These are phyloP conservation scores for Nannochloris sp. DNA, from an alignment of 139 green algal genomes.

Conservation along the genomic window DNA sequence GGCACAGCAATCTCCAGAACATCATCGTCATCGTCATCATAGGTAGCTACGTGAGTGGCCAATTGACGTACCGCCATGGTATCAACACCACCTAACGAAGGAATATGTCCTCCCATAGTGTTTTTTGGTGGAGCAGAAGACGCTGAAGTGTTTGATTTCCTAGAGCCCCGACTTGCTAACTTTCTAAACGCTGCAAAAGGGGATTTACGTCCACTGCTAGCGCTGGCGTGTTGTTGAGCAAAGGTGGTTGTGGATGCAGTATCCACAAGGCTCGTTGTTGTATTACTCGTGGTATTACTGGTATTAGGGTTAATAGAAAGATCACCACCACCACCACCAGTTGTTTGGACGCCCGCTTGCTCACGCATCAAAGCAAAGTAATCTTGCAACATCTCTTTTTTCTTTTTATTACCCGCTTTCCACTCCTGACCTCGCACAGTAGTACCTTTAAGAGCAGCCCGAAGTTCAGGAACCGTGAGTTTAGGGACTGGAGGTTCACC, in stretches of 20 bases:
- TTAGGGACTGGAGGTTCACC: background rate
- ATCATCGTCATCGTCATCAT: background rate
- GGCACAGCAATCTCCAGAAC: background rate
- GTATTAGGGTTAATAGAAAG: no score
- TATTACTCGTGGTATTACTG: no score
- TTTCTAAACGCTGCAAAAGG: background rate
- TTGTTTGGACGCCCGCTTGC: background rate
- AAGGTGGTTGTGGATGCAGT: background rate
- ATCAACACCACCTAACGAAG: no score
- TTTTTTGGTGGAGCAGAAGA: no score
- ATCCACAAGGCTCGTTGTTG: no score
- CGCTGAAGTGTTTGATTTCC: no score
- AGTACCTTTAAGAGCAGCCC: constrained; percentile 22
- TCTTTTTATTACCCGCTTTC: constrained; percentile 36
- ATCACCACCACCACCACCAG: no score
- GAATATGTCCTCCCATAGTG: no score
- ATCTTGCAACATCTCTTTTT: constrained; percentile 42
- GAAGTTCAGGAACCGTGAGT: background rate
- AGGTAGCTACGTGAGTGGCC: background rate
- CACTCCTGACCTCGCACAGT: constrained; percentile 24
- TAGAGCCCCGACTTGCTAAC: no score
- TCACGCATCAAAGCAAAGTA: constrained; percentile 35
- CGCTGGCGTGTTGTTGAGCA: background rate
- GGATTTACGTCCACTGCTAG: no score
- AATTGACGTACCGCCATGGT: background rate